A percentile compares a stretch with the other conserved stretches of the same genome.
Evolutionary conservation across 2,329 filamentous ascomycete species (phyloP).

Genomic region (Penicillium sp.): DNA sequence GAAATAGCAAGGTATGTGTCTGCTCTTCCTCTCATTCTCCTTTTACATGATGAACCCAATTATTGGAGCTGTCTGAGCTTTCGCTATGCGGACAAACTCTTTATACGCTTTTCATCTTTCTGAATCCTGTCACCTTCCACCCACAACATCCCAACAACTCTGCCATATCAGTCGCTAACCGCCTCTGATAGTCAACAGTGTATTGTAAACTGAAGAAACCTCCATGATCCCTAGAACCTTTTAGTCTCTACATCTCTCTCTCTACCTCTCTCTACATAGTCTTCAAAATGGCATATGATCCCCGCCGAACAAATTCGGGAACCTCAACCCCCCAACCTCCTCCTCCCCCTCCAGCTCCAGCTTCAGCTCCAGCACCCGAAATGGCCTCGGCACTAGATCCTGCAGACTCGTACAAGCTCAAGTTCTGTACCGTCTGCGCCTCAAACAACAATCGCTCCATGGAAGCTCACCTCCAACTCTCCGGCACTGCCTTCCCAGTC

Average conservation of each 20-base stretch:
- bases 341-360: slow-evolving; percentile 49
- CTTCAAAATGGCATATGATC: slow-evolving; percentile 51
- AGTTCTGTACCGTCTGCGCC: slow-evolving; percentile 98
- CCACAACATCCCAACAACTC: slow-evolving; percentile 5
- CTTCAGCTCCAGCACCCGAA: slow-evolving; percentile 25
- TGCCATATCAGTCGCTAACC: slow-evolving; percentile 25
- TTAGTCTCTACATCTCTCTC: slow-evolving; percentile 8
- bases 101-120: slow-evolving; percentile 51
- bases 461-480: slow-evolving; percentile 95
- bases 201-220: slow-evolving; percentile 36
- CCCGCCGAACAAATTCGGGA: slow-evolving; percentile 51
- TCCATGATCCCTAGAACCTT: slow-evolving; percentile 31
- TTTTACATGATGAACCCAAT: slow-evolving; percentile 56
- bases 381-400: slow-evolving; percentile 18
- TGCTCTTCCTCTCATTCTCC: not conserved
- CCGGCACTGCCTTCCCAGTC: slow-evolving; percentile 86
- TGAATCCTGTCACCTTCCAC: slow-evolving; percentile 19
- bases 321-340: slow-evolving; percentile 46
- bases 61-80: slow-evolving; percentile 80
- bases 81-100: slow-evolving; percentile 62
- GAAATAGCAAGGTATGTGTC: slow-evolving; percentile 32
- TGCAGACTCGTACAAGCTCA: slow-evolving; percentile 75
- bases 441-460: slow-evolving; percentile 99
- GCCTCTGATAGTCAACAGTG: slow-evolving; percentile 30
- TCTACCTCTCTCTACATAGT: slow-evolving; percentile 1